Base-by-base conservation (phyloP, 1,139 yeast genomes). In the Groenewaldozyma sp. region DNA sequence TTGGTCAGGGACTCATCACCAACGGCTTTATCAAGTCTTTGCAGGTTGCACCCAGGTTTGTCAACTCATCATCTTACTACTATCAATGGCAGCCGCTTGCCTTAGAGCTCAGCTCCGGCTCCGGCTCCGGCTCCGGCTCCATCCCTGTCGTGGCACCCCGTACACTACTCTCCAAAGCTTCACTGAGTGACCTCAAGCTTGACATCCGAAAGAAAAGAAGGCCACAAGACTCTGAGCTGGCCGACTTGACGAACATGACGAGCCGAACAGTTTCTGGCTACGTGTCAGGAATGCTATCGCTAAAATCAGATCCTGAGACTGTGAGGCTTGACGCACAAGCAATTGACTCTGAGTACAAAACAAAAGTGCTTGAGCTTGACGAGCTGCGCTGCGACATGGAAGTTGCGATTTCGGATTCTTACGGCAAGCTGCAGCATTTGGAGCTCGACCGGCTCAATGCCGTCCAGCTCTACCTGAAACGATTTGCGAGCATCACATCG, bases 1-100 rank as follows among this genome's bases (percentile, higher is more conserved):
- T 82, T 56, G 94, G 94, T 18, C 91, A 81, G 58, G 84, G 78
- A 48, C 66, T 83, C 45, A 61, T 82, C 14, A 68, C 72, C 38
- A 56, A 68, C 39, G 87, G 82, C 0, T 80, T 76, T 47, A 58
- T 83, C 24, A 70, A 78, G 49, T 66, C 76, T 28, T 71, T 82
- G 35, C 80, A 80, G 1, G 60, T 57, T 37, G 63, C 63, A 26
- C 70, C 65, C 37, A 70, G 73, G 44, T 83, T 82, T 57, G 80
- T 78, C 24, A 81, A 80, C 58, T 76, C 87, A 2, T 71, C 82
- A 2, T 77, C 76, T 40, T 76, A 76, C 48, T 70, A 65, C 50
- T 82, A 82, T 55, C 94, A 82, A 58, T 82, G 94, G 93, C 80
- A 74, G 51, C 75, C 75, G 1, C 54, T 65, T 36, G 80, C 68